Evolutionary conservation across 106 monocot genomes (phyloP), one percentile per base, ranked within the genome.

Genomic region (Apostasia shenzhenica): DNA sequence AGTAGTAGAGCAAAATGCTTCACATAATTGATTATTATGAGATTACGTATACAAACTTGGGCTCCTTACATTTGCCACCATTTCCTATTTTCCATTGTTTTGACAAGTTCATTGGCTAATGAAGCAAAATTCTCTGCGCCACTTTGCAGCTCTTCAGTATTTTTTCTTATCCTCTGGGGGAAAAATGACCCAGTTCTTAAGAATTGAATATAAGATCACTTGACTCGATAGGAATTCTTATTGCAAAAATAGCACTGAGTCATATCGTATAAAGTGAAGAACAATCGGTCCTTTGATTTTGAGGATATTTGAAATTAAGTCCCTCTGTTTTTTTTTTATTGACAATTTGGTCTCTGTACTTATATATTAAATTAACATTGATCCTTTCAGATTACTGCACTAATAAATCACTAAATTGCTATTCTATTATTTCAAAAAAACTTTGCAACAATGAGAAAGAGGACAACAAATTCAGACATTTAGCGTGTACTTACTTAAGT

Each of bases 51-150:
- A 12, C 10, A 63, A 63, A 5, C 40, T 63, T 45, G 5, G 11
- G 11, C 5, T 37, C n/a, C 12, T 86, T 76, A 97, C 54, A 89
- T 51, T 68, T 92, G 84, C 92, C 92, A 97, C 82, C 86, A 89
- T 78, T 85, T 92, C 81, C 87, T 97, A 14, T 82, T 87, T 63
- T 97, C 92, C 92, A 92, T 97, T 38, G 62, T 77, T 71, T 77
- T 86, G 1, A 55, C 89, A 41, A 97, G 84, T 68, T 97, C 92
- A 70, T 90, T 67, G 2, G 97, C 97, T 80, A 97, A 68, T 5
- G 69, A 65, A 10, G 87, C 80, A 55, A 97, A 97, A 77, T 87
- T 85, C 49, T 86, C 84, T 1, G 97, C 89, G 42, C 75, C 80
- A 39, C 72, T 85, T 70, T 88, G 86, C 61, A 97, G 70, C 68